Conservation (phyloP, 1,139 yeast species). For the Suhomyces taliae region DNA sequence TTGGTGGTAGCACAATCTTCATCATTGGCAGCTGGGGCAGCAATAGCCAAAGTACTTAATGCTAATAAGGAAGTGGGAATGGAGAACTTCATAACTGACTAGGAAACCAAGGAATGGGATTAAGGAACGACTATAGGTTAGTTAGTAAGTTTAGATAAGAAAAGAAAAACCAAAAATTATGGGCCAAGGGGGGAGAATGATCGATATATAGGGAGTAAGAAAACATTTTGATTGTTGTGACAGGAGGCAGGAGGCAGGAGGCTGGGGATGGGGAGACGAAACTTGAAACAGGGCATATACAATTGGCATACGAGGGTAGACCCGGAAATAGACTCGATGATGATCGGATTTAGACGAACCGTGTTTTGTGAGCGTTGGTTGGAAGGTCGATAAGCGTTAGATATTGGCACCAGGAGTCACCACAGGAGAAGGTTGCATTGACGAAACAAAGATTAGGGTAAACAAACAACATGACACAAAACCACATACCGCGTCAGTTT, state of each 20-base stretch:
- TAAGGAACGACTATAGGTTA: slow-evolving; percentile 19
- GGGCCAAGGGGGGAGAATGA: neutral
- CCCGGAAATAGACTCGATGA: neutral
- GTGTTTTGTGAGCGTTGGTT: slow-evolving; percentile 3
- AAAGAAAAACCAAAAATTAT: neutral
- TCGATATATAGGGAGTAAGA: neutral
- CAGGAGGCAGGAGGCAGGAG: neutral
- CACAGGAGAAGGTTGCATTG: neutral
- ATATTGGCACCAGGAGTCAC: neutral
- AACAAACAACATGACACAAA: slow-evolving; percentile 2
- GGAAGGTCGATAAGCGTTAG: neutral
- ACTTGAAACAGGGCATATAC: too few species aligned
- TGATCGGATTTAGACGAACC: neutral
- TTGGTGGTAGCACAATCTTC: slow-evolving; percentile 41
- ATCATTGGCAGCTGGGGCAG: slow-evolving; percentile 31
- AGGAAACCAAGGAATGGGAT: slow-evolving; percentile 8
- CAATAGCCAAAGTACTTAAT: slow-evolving; percentile 27
- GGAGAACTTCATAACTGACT: slow-evolving; percentile 30
- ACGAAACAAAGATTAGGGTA: slow-evolving; percentile 1
- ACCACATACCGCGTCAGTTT: neutral
- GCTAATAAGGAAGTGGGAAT: slow-evolving; percentile 30
- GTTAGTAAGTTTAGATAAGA: slow-evolving; percentile 4
- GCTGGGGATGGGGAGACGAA: neutral
- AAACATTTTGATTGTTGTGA: neutral
- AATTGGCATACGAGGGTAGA: too few species aligned